Percentiles rank a stretch among this genome's conserved stretches.
phyloP scores from a whole-genome alignment of 306 rosid species.

The Fagus sylvatica region DNA sequence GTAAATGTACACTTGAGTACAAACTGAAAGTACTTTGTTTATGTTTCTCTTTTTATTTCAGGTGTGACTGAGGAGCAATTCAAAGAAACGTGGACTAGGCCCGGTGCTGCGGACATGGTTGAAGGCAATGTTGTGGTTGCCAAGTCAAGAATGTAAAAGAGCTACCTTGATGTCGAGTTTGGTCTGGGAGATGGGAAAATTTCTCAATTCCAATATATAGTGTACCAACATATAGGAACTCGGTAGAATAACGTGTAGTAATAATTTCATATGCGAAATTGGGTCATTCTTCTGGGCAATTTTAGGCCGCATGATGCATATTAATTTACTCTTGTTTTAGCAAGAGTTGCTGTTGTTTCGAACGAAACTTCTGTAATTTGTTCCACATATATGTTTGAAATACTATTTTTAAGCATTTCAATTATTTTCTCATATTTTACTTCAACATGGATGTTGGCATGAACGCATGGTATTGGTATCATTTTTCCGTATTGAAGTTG shows the following conservation, averaged over 20 bases:
- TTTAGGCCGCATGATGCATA: conserved; percentile 7
- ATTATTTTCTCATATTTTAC: not conserved
- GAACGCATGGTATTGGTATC: no score
- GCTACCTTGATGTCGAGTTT: not conserved
- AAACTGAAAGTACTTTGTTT: not conserved
- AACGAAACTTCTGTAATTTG: conserved; percentile 23
- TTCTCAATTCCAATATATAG: conserved; percentile 10
- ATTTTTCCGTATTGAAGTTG: no score
- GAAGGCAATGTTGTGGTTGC: conserved; percentile 68
- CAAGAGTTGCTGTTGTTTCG: not conserved
- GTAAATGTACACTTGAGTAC: not conserved
- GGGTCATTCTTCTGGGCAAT: conserved; percentile 13
- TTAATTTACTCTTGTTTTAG: conserved; percentile 1
- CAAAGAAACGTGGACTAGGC: conserved; percentile 85
- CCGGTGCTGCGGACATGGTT: conserved; percentile 58
- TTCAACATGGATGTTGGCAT: not conserved
- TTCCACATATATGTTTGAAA: conserved; percentile 6
- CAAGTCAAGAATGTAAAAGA: conserved; percentile 68
- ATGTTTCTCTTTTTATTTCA: conserved; percentile 25
- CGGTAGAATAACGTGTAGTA: conserved; percentile 20
- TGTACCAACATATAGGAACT: conserved; percentile 2
- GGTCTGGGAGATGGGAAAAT: not conserved
- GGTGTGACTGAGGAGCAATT: conserved; percentile 98
- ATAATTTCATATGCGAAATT: conserved; percentile 13
- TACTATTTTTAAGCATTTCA: conserved; percentile 4